phyloP scores from a whole-genome alignment of 331 rosid species.

The Telfairia occidentalis region DNA sequence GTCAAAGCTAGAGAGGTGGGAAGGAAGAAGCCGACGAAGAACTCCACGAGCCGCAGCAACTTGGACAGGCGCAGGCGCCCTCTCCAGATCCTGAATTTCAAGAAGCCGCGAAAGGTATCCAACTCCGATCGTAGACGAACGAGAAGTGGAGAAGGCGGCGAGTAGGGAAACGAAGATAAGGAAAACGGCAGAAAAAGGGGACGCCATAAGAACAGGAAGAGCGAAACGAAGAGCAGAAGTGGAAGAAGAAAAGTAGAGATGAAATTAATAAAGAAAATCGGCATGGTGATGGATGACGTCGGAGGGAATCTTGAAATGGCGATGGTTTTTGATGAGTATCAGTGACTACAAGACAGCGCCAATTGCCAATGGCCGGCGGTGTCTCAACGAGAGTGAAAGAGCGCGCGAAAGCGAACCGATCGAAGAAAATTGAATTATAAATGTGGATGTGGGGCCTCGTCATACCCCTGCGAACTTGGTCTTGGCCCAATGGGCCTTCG shows the following conservation, averaged over 20 bases:
- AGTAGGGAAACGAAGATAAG: constrained; percentile 9
- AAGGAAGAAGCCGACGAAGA: constrained; percentile 60
- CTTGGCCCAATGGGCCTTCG: too few species aligned
- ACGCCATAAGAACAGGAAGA: constrained; percentile 17
- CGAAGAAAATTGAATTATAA: not conserved
- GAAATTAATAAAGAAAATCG: not conserved
- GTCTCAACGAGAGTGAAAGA: not conserved
- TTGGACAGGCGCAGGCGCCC: constrained; percentile 52
- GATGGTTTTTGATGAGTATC: not conserved
- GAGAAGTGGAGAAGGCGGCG: constrained; percentile 1
- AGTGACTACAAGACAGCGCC: not conserved
- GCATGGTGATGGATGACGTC: not conserved
- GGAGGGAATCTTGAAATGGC: not conserved
- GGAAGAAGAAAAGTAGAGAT: not conserved
- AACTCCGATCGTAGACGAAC: constrained; percentile 36
- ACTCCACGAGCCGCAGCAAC: constrained; percentile 62
- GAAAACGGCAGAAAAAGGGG: constrained; percentile 30
- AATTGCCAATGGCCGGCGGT: constrained; percentile 5
- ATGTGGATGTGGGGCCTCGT: not conserved
- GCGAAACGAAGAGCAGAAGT: not conserved
- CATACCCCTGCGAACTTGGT: not conserved
- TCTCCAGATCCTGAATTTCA: constrained; percentile 53
- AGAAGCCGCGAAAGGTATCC: constrained; percentile 49
- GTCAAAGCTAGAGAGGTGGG: constrained; percentile 50
- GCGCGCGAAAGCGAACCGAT: constrained; percentile 15